phyloP scores from a whole-genome alignment of 495 filamentous ascomycete species.

The Aspergillus avenaceus region DNA sequence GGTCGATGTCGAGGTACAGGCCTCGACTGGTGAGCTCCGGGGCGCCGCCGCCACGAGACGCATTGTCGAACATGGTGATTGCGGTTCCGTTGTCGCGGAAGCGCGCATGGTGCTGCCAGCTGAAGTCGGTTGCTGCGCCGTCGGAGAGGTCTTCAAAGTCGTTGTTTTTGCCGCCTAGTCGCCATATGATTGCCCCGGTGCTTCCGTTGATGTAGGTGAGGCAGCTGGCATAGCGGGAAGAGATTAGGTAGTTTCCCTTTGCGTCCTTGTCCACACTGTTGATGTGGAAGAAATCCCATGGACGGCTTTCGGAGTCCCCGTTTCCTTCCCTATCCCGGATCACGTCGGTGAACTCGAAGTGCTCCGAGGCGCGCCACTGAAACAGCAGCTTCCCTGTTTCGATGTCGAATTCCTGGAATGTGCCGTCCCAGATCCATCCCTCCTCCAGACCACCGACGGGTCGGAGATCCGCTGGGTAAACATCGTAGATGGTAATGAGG shows the following conservation, averaged over 20 bases:
- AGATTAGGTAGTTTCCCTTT: constrained; percentile 41
- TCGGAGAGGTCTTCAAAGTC: constrained; percentile 38
- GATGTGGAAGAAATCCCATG: constrained; percentile 47
- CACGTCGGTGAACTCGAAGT: constrained; percentile 28
- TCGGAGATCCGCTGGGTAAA: constrained; percentile 34
- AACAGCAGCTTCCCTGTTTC: constrained; percentile 39
- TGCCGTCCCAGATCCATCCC: constrained; percentile 50
- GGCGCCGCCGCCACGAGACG: constrained; percentile 19
- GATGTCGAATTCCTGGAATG: constrained; percentile 48
- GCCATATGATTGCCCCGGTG: constrained; percentile 37
- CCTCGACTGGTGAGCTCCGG: constrained; percentile 30
- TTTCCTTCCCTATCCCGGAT: constrained; percentile 16
- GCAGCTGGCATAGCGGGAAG: constrained; percentile 34
- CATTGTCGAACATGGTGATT: constrained; percentile 37
- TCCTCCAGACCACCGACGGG: constrained; percentile 31
- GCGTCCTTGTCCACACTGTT: constrained; percentile 42
- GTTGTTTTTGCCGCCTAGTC: constrained; percentile 37
- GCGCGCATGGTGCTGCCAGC: constrained; percentile 37
- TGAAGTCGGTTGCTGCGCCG: constrained; percentile 40
- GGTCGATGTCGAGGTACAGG: constrained; percentile 41
- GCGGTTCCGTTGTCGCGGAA: constrained; percentile 24
- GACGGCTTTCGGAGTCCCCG: constrained; percentile 18
- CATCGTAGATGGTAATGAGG: constrained; percentile 47
- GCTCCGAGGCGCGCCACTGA: constrained; percentile 39
- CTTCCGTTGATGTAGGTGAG: constrained; percentile 32